Base-by-base conservation (phyloP, 1,284 basidiomycete species). In the Kwoniella shivajii region DNA sequence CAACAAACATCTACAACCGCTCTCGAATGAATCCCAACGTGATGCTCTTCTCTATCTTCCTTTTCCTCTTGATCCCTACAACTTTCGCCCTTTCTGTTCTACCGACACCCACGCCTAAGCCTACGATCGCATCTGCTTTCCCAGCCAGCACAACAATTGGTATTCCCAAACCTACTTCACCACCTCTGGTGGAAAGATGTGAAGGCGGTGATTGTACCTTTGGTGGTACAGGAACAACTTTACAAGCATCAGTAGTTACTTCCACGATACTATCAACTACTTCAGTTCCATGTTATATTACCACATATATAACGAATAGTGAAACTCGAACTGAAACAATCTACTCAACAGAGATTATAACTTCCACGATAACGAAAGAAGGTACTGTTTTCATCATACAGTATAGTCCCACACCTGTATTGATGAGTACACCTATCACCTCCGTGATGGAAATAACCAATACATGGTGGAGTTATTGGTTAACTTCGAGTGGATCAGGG, bases 341-440 rank as follows among this genome's bases (percentile, higher is more conserved):
- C n/a, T 73, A 73, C 56, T 68, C 65, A 20, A 69, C 68, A 34
- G 60, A 68, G 22, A 71, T 64, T 14, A 57, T 69, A 30, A 69
- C 66, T 3, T 65, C 64, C n/a, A 72, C 70, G 16, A 36, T 64
- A n/a, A 72, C 67, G 9, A 54, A 63, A 31, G 49, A 64, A 50
- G 68, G 68, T 27, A 71, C 66, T 3, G 67, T 72, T 34, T 68
- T 59, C 46, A 59, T 69, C 30, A 61, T 68, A 24, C 39, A 67
- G 36, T 68, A 66, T 42, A 46, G 54, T 13, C 69, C 69, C 2
- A 70, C 67, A 14, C 69, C 69, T 1, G 51, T 69, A 3, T 24
- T 72, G 27, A 61, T 57, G 54, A 60, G 54, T 26, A 61, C 60
- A 5, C 24, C 48, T 14, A 59, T 62, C 6, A 56, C 63, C 14